Conservation (phyloP, 179 eudicot species). For the Spergularia azorica region DNA sequence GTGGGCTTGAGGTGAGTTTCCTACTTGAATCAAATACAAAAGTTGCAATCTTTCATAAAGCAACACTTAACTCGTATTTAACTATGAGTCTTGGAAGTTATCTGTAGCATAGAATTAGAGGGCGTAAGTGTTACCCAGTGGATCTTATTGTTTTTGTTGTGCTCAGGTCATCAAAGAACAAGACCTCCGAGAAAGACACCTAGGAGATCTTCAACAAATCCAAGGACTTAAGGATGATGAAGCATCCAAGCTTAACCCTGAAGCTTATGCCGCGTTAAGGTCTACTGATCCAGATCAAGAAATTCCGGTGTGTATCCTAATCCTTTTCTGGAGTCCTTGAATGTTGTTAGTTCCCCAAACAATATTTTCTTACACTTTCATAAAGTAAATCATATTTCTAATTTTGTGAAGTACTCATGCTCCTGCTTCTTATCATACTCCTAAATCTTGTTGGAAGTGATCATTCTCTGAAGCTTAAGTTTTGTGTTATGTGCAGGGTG, state of each 20-base stretch:
- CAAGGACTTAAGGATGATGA: slow-evolving; percentile 46
- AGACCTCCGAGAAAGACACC: slow-evolving; percentile 69
- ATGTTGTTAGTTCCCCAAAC: no score
- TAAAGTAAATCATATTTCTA: no score
- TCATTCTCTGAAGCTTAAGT: neutral
- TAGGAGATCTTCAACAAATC: slow-evolving; percentile 63
- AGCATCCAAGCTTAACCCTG: slow-evolving; percentile 39
- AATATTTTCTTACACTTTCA: no score
- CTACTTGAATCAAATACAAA: neutral
- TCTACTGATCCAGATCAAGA: slow-evolving; percentile 51
- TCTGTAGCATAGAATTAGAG: no score
- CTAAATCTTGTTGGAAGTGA: no score
- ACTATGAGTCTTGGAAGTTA: no score
- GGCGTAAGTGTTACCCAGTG: no score
- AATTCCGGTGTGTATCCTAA: slow-evolving; percentile 54
- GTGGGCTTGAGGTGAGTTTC: slow-evolving; percentile 61
- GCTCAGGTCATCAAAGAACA: slow-evolving; percentile 61
- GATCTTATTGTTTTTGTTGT: neutral
- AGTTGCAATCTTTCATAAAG: no score
- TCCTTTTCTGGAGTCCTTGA: neutral
- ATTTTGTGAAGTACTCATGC: no score
- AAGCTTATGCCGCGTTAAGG: slow-evolving; percentile 54
- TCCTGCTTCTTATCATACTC: no score
- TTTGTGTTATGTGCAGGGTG: slow-evolving; percentile 57
- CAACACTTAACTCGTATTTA: no score